Base-by-base conservation (phyloP, 202 grass and related monocot species). In the Brachypodium distachyon region DNA sequence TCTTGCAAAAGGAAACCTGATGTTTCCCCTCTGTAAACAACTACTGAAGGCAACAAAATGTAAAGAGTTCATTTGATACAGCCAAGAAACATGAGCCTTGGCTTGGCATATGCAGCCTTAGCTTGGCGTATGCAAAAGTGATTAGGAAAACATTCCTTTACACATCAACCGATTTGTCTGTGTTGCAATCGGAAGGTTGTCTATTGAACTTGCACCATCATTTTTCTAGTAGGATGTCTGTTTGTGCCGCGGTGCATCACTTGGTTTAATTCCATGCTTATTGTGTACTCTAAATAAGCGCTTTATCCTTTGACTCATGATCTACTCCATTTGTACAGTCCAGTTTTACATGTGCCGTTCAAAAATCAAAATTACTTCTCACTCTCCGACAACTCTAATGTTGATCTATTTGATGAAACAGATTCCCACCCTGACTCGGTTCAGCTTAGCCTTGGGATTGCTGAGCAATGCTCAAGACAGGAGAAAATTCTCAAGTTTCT, bases 401-500 rank as follows among this genome's bases (percentile, higher is more conserved):
- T 56, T 43, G 27, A 74, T 77, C n/a, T 63, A n/a, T 43, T 52
- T 63, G 36, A 17, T 63, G 36, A 17, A 83, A 67, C 90, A 97
- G 91, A 92, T 74, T 83, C 73, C 61, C 77, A 77, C 39, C 84
- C 66, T 29, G 88, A 93, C 29, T 92, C 70, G 0, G 73, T 92
- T 67, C 87, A 59, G 60, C 91, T 99, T 34, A 85, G 92, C 71
- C 78, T 90, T 70, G 87, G 89, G 44, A 95, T 92, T 3, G 74
- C 91, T 2, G 89, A 92, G 47, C 87, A 90, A 13, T 95, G 87
- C 13, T 67, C 63, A 37, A 88, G 85, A 77, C 85, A 93, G 68
- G 82, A 92, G 55, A 87, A 89, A 70, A 90, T 95, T 18, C 56
- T 93, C 23, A 85, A 90, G 72, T 90, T 90, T 82, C 91, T 97